These are phyloP conservation scores for Fusarium metavorans DNA, from an alignment of 2,329 filamentous ascomycete genomes.

Conservation along the genomic window DNA sequence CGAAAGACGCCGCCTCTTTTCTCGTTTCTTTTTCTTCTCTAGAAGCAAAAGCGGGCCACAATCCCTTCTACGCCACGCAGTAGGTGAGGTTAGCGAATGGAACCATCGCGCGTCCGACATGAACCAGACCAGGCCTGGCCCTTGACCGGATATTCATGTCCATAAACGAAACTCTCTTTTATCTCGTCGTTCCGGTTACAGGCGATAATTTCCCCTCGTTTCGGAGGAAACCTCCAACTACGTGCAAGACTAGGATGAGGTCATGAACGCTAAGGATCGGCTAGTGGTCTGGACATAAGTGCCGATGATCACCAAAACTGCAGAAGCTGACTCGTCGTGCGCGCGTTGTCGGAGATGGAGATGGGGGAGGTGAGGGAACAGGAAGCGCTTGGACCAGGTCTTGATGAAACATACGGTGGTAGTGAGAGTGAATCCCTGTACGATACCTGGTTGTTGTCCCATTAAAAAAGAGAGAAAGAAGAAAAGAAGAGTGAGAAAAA, in stretches of 20 bases:
- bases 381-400: conserved; percentile 19
- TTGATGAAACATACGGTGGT: conserved; percentile 16
- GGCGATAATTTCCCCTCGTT: conserved; percentile 17
- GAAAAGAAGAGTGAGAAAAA: not conserved
- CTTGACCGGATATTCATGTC: not conserved
- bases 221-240: not conserved
- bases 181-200: conserved; percentile 8
- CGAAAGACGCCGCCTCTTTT: not conserved
- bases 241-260: conserved; percentile 9
- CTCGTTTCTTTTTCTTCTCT: conserved; percentile 1
- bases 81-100: not conserved
- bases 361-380: not conserved
- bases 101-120: not conserved
- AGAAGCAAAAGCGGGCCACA: not conserved
- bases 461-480: not conserved
- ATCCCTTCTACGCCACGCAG: not conserved
- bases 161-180: not conserved
- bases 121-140: not conserved
- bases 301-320: conserved; percentile 25
- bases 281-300: conserved; percentile 20
- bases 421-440: not conserved
- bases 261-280: conserved; percentile 24
- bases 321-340: not conserved
- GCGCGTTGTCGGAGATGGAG: not conserved
- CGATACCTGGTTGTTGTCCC: not conserved